These are phyloP conservation scores for Apiotrichum veenhuisii DNA, from an alignment of 1,284 basidiomycete genomes.

Conservation along the genomic window DNA sequence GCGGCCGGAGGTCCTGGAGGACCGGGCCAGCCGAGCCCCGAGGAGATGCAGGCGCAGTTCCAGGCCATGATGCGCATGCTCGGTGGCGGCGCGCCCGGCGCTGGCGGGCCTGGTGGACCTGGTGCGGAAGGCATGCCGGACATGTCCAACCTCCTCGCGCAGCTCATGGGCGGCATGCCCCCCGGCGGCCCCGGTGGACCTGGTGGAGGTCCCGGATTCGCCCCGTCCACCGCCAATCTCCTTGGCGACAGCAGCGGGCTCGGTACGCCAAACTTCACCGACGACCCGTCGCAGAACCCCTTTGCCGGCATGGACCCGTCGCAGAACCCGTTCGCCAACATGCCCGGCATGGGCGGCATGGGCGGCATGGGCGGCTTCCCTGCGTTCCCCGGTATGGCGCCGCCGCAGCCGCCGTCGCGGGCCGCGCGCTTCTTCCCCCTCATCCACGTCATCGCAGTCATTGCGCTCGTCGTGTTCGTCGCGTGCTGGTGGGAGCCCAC, in stretches of 20 bases:
- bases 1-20: no score
- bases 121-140: slow-evolving; percentile 27
- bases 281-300: slow-evolving; percentile 5
- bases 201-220: no score
- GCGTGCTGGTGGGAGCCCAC: slow-evolving; percentile 48
- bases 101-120: no score
- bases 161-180: slow-evolving; percentile 20
- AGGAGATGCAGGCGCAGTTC: slow-evolving; percentile 32
- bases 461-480: slow-evolving; percentile 39
- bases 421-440: slow-evolving; percentile 39
- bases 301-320: slow-evolving; percentile 7
- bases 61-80: slow-evolving; percentile 43
- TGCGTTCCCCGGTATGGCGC: background rate
- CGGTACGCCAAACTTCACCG: background rate
- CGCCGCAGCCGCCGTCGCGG: slow-evolving; percentile 8
- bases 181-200: background rate
- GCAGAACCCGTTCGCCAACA: slow-evolving; percentile 7
- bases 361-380: slow-evolving; percentile 12
- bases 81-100: slow-evolving; percentile 9
- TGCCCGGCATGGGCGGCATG: slow-evolving; percentile 21
- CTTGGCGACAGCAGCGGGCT: background rate
- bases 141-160: slow-evolving; percentile 29
- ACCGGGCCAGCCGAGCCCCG: background rate
- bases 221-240: no score
- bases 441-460: slow-evolving; percentile 37